Conservation (phyloP, 805 yeast species). For the Clavispora carvajalis region DNA sequence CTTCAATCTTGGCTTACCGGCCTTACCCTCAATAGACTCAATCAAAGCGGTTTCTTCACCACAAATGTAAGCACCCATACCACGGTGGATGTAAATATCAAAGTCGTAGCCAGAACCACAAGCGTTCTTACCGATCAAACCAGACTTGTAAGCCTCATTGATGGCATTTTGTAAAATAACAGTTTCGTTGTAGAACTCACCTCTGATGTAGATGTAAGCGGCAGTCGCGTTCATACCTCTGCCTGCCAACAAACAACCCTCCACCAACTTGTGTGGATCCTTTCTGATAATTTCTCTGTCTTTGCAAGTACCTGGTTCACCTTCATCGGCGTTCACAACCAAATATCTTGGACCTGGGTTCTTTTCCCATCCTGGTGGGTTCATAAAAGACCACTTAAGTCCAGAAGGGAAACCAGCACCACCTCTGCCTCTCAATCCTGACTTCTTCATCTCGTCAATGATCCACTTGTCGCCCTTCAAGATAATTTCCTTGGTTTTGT, state of each 20-base stretch:
- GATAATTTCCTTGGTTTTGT: constrained; percentile 81
- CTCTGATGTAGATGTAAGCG: constrained; percentile 86
- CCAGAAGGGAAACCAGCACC: constrained; percentile 95
- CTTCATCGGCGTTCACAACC: constrained; percentile 91
- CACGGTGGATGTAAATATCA: constrained; percentile 82
- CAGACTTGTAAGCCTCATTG: constrained; percentile 80
- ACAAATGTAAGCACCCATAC: constrained; percentile 91
- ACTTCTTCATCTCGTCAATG: constrained; percentile 77
- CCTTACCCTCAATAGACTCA: constrained; percentile 87
- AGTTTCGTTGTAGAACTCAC: constrained; percentile 84
- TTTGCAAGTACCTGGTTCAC: constrained; percentile 93
- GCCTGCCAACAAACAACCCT: constrained; percentile 87
- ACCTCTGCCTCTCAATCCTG: constrained; percentile 87
- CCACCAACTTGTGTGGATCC: constrained; percentile 87
- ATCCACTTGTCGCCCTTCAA: constrained; percentile 86
- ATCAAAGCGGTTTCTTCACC: constrained; percentile 91
- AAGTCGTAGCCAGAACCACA: constrained; percentile 85
- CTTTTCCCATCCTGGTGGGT: constrained; percentile 94
- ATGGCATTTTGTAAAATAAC: constrained; percentile 71
- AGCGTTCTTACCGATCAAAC: constrained; percentile 75
- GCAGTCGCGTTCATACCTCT: constrained; percentile 92
- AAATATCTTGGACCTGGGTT: constrained; percentile 84
- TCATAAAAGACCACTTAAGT: constrained; percentile 89
- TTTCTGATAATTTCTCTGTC: constrained; percentile 88
- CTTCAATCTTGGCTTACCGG: constrained; percentile 89